Evolutionary conservation across 371 early-diverging fungal genomes (phyloP).

Genomic region (Synchytrium microbalum): DNA sequence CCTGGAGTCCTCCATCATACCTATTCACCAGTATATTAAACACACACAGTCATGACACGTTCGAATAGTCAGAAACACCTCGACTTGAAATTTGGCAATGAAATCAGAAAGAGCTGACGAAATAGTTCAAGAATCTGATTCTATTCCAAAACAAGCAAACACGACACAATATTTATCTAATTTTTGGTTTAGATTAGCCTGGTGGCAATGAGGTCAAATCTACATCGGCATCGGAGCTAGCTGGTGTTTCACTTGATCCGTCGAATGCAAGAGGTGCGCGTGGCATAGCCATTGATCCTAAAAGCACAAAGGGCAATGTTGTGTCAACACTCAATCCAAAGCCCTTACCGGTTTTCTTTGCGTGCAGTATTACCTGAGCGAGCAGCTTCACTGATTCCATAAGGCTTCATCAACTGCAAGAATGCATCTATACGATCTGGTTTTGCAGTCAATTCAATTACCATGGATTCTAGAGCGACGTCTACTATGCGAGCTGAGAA

Average conservation of each 20-base stretch:
- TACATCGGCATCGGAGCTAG: slow-evolving; percentile 49
- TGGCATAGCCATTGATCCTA: slow-evolving; percentile 90
- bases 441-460: slow-evolving; percentile 83
- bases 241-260: slow-evolving; percentile 40
- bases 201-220: slow-evolving; percentile 89
- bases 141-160: too few species aligned
- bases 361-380: slow-evolving; percentile 83
- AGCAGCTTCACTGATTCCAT: slow-evolving; percentile 89
- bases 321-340: not conserved
- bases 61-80: too few species aligned
- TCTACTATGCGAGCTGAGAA: slow-evolving; percentile 88
- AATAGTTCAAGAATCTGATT: too few species aligned
- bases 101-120: too few species aligned
- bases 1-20: too few species aligned
- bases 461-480: slow-evolving; percentile 69
- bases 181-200: slow-evolving; percentile 72
- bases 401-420: slow-evolving; percentile 83
- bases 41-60: too few species aligned
- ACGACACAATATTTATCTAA: too few species aligned
- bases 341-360: not conserved
- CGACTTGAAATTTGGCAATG: too few species aligned
- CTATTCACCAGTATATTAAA: too few species aligned
- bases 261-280: slow-evolving; percentile 61
- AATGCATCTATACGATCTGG: slow-evolving; percentile 81
- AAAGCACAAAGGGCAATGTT: not conserved